Percentiles rank a stretch among this genome's conserved stretches.
Conservation (phyloP, 768 basidiomycete species). For the Leucocoprinus leucothites region DNA sequence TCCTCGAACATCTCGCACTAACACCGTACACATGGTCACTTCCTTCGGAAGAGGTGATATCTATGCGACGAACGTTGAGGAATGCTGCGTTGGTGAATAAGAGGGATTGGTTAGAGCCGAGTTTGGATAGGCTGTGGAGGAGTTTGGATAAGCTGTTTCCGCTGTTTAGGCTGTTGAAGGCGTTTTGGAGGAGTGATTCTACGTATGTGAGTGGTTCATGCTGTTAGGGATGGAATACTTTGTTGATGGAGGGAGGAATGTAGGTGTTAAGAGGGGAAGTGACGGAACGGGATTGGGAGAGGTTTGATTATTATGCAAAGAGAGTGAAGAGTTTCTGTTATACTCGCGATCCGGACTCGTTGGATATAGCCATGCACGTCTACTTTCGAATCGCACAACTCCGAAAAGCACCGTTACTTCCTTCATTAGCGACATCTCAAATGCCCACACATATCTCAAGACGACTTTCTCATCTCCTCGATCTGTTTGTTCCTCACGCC, state of each 20-base stretch:
- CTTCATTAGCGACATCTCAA: slow-evolving; percentile 24
- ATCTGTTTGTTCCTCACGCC: slow-evolving; percentile 32
- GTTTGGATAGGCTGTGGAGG: slow-evolving; percentile 29
- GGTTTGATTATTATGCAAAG: slow-evolving; percentile 29
- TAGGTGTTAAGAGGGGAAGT: slow-evolving; percentile 28
- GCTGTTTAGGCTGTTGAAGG: slow-evolving; percentile 27
- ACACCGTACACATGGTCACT: neutral
- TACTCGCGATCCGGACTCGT: slow-evolving; percentile 24
- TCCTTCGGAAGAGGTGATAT: neutral
- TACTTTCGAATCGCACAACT: slow-evolving; percentile 31
- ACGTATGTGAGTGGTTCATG: slow-evolving; percentile 25
- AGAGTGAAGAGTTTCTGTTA: slow-evolving; percentile 27
- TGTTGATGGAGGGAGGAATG: neutral
- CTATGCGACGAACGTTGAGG: neutral
- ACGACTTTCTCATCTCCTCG: slow-evolving; percentile 28
- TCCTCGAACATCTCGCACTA: neutral
- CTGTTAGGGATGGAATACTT: neutral
- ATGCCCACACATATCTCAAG: slow-evolving; percentile 26
- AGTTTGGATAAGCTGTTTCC: slow-evolving; percentile 29
- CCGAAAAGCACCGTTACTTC: slow-evolving; percentile 23
- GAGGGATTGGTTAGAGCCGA: slow-evolving; percentile 27
- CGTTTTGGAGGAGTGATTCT: slow-evolving; percentile 24
- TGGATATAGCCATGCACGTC: slow-evolving; percentile 32
- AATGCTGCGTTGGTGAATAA: slow-evolving; percentile 25
- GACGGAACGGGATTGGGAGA: slow-evolving; percentile 23